Percentiles rank a stretch among this genome's conserved stretches.
Conservation (phyloP, 1,284 basidiomycete genomes). For the Ganoderma boninense region DNA sequence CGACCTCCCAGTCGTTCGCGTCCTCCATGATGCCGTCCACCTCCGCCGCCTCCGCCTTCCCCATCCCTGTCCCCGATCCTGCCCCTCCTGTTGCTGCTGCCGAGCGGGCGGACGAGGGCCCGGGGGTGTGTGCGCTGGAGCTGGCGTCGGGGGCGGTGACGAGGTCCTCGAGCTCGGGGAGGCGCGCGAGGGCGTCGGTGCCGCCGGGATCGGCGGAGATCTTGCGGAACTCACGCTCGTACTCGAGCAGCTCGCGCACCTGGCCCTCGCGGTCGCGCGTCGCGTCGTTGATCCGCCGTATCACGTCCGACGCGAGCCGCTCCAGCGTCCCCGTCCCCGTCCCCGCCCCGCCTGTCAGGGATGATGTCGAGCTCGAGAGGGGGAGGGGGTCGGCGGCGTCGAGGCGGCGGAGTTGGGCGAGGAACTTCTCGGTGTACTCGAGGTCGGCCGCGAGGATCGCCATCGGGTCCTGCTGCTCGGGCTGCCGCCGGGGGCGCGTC, state of each 20-base stretch:
- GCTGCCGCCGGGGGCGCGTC: slow-evolving; percentile 38
- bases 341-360: background rate
- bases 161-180: slow-evolving; percentile 69
- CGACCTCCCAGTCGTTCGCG: slow-evolving; percentile 64
- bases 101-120: slow-evolving; percentile 12
- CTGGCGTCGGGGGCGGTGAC: slow-evolving; percentile 47
- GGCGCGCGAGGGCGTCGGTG: slow-evolving; percentile 70
- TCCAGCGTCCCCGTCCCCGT: slow-evolving; percentile 65
- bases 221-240: slow-evolving; percentile 80
- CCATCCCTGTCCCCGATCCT: background rate
- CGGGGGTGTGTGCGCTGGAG: slow-evolving; percentile 12
- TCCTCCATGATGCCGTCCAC: slow-evolving; percentile 61
- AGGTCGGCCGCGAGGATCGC: slow-evolving; percentile 74
- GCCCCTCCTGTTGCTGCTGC: background rate
- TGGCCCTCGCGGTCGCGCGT: slow-evolving; percentile 79
- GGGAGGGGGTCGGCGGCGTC: slow-evolving; percentile 59
- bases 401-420: slow-evolving; percentile 71
- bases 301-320: slow-evolving; percentile 75
- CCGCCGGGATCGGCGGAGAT: slow-evolving; percentile 81
- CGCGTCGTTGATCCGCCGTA: slow-evolving; percentile 77
- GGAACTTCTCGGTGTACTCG: slow-evolving; percentile 79
- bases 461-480: slow-evolving; percentile 74
- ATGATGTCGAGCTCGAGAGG: background rate
- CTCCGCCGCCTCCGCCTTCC: slow-evolving; percentile 31
- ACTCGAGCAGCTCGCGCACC: slow-evolving; percentile 76